Evolutionary conservation across 495 filamentous ascomycete genomes (phyloP).

Genomic region (Lineolata rhizophorae): DNA sequence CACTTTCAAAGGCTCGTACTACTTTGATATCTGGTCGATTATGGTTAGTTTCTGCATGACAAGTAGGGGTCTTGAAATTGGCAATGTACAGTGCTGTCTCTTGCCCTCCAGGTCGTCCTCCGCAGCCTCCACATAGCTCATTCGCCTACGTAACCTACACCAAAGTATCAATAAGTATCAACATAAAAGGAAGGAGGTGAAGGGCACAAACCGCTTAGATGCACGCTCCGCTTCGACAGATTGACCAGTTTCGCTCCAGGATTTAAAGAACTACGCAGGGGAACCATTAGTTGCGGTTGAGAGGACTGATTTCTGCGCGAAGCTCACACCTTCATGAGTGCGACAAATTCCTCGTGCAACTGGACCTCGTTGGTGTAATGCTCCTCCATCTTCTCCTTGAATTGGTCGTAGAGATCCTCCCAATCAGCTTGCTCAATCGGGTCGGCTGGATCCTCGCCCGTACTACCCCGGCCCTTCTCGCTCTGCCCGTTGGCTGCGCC

Average conservation of each 20-base stretch:
- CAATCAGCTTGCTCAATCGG: constrained; percentile 9
- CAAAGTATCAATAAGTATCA: not conserved
- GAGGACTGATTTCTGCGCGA: too few species aligned
- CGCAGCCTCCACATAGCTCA: constrained; percentile 45
- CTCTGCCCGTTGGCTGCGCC: too few species aligned
- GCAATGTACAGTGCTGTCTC: constrained; percentile 59
- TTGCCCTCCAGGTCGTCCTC: constrained; percentile 47
- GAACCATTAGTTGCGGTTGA: too few species aligned
- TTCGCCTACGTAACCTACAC: constrained; percentile 48
- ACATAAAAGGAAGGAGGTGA: not conserved
- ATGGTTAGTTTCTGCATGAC: constrained; percentile 2
- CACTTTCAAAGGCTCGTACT: constrained; percentile 61
- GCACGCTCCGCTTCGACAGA: constrained; percentile 49
- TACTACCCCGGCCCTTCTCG: constrained; percentile 1
- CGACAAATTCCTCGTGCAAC: constrained; percentile 28
- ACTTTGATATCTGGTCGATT: constrained; percentile 39
- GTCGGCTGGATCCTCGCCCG: constrained; percentile 2
- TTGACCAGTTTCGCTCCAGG: constrained; percentile 44
- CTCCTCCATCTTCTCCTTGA: constrained; percentile 33
- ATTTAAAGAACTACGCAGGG: constrained; percentile 49
- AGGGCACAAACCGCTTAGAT: constrained; percentile 31
- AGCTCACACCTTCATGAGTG: constrained; percentile 6
- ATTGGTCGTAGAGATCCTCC: constrained; percentile 40
- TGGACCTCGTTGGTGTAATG: constrained; percentile 36
- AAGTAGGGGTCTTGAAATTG: too few species aligned